Evolutionary conservation across 352 stramenopile species (phyloP).

Genomic region (Pythium periplocum): DNA sequence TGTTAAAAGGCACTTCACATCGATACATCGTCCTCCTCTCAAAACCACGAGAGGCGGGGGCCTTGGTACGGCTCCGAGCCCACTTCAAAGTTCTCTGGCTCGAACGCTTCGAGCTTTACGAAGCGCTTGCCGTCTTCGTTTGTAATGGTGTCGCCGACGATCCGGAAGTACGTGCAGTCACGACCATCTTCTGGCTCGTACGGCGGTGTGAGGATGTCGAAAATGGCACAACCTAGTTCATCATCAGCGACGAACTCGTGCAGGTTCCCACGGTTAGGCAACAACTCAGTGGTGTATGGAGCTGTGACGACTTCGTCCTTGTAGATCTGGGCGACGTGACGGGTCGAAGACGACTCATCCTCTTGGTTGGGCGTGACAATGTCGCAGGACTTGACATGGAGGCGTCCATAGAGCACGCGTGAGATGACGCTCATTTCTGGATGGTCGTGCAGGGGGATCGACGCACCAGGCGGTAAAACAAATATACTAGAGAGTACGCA

Average conservation of each 20-base stretch:
- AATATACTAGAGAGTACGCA: conserved; percentile 52
- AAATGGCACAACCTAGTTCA: conserved; percentile 72
- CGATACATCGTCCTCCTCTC: conserved; percentile 1
- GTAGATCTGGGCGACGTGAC: conserved; percentile 33
- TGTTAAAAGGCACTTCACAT: conserved; percentile 1
- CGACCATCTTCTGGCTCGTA: conserved; percentile 62
- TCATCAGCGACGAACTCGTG: conserved; percentile 72
- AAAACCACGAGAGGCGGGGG: conserved; percentile 21
- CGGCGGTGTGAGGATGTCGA: conserved; percentile 83
- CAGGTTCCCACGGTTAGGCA: conserved; percentile 66
- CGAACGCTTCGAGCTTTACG: conserved; percentile 37
- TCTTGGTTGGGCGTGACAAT: conserved; percentile 26
- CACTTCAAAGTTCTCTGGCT: conserved; percentile 52
- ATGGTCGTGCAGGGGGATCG: conserved; percentile 79
- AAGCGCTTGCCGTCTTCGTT: conserved; percentile 10
- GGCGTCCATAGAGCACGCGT: conserved; percentile 66
- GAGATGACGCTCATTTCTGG: conserved; percentile 83
- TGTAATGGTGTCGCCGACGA: conserved; percentile 23
- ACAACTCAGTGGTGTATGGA: conserved; percentile 62
- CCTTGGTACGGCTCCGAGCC: conserved; percentile 41
- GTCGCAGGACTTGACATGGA: conserved; percentile 64
- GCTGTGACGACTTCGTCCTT: conserved; percentile 35
- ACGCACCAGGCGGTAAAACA: conserved; percentile 62
- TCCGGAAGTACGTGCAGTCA: conserved; percentile 74
- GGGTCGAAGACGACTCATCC: not conserved